These are phyloP conservation scores for Aspergillus sclerotialis DNA, from an alignment of 2,329 filamentous ascomycete species.

Conservation along the genomic window DNA sequence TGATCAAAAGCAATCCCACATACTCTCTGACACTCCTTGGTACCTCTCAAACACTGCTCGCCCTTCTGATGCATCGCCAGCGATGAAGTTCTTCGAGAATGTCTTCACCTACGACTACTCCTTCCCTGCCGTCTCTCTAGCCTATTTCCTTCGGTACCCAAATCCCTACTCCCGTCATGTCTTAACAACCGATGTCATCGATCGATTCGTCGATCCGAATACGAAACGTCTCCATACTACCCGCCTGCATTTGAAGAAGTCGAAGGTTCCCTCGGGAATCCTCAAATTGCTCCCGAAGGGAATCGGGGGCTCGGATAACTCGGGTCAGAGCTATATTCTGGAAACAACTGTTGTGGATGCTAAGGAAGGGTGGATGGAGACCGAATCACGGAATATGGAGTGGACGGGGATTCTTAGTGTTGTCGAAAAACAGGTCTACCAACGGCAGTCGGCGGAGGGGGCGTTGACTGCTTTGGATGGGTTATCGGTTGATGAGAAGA, in stretches of 20 bases:
- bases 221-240: slow-evolving; percentile 56
- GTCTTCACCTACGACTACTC: slow-evolving; percentile 58
- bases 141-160: slow-evolving; percentile 63
- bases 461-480: slow-evolving; percentile 16
- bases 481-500: slow-evolving; percentile 30
- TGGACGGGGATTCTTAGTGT: slow-evolving; percentile 60
- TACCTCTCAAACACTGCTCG: no score
- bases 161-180: slow-evolving; percentile 62
- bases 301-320: slow-evolving; percentile 50
- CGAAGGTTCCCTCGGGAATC: slow-evolving; percentile 55
- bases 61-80: slow-evolving; percentile 23
- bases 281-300: slow-evolving; percentile 55
- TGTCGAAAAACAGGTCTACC: slow-evolving; percentile 54
- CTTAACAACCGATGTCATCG: slow-evolving; percentile 59
- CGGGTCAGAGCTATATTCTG: slow-evolving; percentile 57
- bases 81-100: slow-evolving; percentile 48
- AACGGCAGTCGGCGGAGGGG: slow-evolving; percentile 33
- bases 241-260: slow-evolving; percentile 56
- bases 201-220: slow-evolving; percentile 53
- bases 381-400: slow-evolving; percentile 58
- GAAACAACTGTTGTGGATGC: slow-evolving; percentile 57
- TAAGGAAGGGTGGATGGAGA: slow-evolving; percentile 59
- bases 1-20: no score
- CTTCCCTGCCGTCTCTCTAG: slow-evolving; percentile 59
- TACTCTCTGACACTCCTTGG: no score